Evolutionary conservation across 495 filamentous ascomycete genomes (phyloP).

Genomic region (Aspergillus funiculosus): DNA sequence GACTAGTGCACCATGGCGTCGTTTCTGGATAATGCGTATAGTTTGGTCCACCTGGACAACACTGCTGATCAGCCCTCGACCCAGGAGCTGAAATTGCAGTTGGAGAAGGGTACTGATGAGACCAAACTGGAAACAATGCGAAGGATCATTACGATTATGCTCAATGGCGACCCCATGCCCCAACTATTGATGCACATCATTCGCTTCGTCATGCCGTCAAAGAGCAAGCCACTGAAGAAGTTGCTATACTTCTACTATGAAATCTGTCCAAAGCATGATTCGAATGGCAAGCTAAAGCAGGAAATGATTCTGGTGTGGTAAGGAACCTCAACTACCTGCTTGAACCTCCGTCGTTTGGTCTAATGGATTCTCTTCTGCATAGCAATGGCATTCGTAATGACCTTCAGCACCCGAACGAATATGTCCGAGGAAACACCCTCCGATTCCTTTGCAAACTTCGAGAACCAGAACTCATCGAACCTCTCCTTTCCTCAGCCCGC

Average conservation of each 20-base stretch:
- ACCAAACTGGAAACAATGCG: slow-evolving; percentile 98
- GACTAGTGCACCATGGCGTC: slow-evolving; percentile 69
- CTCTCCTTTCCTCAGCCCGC: slow-evolving; percentile 83
- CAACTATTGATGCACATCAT: slow-evolving; percentile 99
- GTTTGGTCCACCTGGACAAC: slow-evolving; percentile 93
- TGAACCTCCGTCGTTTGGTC: neutral
- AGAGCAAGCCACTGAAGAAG: slow-evolving; percentile 95
- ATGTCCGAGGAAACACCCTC: slow-evolving; percentile 91
- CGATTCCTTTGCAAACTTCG: slow-evolving; percentile 95
- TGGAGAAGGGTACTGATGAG: slow-evolving; percentile 97
- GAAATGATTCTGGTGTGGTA: slow-evolving; percentile 99
- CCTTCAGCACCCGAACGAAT: slow-evolving; percentile 96
- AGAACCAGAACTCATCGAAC: slow-evolving; percentile 93
- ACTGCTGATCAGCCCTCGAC: slow-evolving; percentile 82
- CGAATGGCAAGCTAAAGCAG: slow-evolving; percentile 89
- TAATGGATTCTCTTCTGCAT: slow-evolving; percentile 20
- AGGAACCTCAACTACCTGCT: slow-evolving; percentile 24
- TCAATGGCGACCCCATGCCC: slow-evolving; percentile 95
- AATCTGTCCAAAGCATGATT: slow-evolving; percentile 93
- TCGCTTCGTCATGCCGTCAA: slow-evolving; percentile 98
- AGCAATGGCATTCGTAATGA: slow-evolving; percentile 98
- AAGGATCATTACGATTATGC: slow-evolving; percentile 91
- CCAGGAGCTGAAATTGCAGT: slow-evolving; percentile 84
- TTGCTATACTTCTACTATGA: slow-evolving; percentile 99
- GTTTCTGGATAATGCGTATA: slow-evolving; percentile 90